Evolutionary conservation across 305 asterid species (phyloP).

Genomic region (Fraxinus ornus): DNA sequence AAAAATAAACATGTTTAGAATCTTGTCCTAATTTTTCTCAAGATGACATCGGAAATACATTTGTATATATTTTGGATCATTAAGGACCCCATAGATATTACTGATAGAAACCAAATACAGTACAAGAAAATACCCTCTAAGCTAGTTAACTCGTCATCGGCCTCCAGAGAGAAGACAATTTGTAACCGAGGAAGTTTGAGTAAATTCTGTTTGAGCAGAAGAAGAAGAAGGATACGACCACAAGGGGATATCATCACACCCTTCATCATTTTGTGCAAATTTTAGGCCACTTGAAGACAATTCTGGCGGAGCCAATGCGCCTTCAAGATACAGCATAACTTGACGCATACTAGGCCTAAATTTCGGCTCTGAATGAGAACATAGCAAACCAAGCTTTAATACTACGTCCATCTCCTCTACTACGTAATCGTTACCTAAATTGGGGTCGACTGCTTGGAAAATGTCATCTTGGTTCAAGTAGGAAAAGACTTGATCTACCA

Average conservation of each 20-base stretch:
- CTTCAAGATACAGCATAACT: constrained; percentile 38
- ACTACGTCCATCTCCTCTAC: constrained; percentile 44
- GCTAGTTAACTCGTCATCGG: constrained; percentile 21
- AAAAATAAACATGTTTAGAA: too few species aligned
- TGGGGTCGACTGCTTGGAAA: constrained; percentile 38
- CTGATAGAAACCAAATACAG: not conserved
- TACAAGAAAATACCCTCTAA: not conserved
- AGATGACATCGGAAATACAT: not conserved
- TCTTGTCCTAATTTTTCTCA: not conserved
- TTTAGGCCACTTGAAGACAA: constrained; percentile 24
- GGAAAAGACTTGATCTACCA: constrained; percentile 46
- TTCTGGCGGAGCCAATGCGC: constrained; percentile 41
- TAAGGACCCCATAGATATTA: not conserved
- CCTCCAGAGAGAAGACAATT: constrained; percentile 45
- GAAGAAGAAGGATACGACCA: constrained; percentile 27
- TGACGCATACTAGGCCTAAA: constrained; percentile 52
- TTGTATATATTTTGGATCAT: not conserved
- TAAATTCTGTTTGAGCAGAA: constrained; percentile 30
- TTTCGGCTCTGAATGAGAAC: constrained; percentile 43
- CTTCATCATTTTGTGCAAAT: constrained; percentile 26
- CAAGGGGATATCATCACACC: constrained; percentile 42
- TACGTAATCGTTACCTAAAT: constrained; percentile 30
- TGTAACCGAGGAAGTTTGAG: constrained; percentile 28
- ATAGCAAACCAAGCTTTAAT: constrained; percentile 47
- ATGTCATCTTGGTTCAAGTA: constrained; percentile 43